Evolutionary conservation across 805 yeast species (phyloP), one percentile per base, ranked within the genome.

Genomic region (Myxozyma mucilagina): DNA sequence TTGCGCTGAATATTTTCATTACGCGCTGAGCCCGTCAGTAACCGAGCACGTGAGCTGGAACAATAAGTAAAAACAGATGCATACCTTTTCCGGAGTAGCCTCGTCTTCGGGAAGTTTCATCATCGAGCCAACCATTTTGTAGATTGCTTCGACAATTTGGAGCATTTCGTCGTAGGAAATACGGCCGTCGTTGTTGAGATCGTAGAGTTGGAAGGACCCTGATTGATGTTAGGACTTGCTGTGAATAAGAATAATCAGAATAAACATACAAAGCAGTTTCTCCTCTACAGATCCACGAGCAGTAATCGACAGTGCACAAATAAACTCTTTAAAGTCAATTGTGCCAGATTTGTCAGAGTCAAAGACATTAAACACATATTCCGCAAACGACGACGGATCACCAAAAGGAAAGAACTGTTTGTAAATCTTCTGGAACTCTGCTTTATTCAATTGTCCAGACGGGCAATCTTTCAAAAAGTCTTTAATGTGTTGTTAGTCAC

Each of bases 361-460:
- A 74, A 94, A 92, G 2, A 90, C 96, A 56, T 86, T 84, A 76
- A 94, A 94, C 14, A 96, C 87, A 68, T 87, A 88, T 60, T 85
- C 89, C 59, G 97, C 90, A 76, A 90, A 94, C 60, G 90, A 93
- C 3, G 88, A 83, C 0, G 99, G 97, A 70, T 93, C 97, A 0
- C 99, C 99, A 78, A 94, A 94, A 18, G 99, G 99, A 79, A 94
- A 94, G 74, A 93, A 94, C 71, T 94, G 98, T 73, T 90, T 90
- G 77, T 92, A 96, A 18, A 94, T 92, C 74, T 89, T 90, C 67
- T 87, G 85, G 73, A 94, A 90, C 71, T 94, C 98, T 51, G 87
- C 89, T 70, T 87, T 87, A 2, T 91, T 84, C 32, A 94, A 79
- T 72, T 87, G 92, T 0, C 98, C 98, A 38, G 84, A 80, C 0